These are phyloP conservation scores for Physcia stellaris DNA, from an alignment of 495 filamentous ascomycete species.

Conservation along the genomic window DNA sequence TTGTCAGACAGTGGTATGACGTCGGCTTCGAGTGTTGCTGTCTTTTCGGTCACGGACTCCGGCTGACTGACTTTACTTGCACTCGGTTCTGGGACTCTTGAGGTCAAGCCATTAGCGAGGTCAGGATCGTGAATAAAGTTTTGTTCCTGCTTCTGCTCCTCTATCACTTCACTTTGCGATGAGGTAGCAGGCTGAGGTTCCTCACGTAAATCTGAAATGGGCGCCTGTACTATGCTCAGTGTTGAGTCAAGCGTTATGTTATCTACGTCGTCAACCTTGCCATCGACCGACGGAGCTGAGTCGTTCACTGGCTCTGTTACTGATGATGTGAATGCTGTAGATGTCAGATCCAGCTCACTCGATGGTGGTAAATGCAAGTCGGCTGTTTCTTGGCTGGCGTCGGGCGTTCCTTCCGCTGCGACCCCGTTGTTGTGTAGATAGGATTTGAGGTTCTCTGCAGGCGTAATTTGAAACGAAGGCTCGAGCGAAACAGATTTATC, in stretches of 20 bases:
- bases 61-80: neutral
- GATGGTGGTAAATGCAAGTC: neutral
- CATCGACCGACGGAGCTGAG: no score
- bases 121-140: conserved; percentile 7
- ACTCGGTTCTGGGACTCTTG: neutral
- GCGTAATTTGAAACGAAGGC: conserved; percentile 11
- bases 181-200: conserved; percentile 6
- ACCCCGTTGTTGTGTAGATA: conserved; percentile 7
- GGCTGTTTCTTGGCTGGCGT: neutral
- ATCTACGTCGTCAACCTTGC: conserved; percentile 1
- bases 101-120: conserved; percentile 8
- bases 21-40: neutral
- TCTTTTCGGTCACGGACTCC: neutral
- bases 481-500: conserved; percentile 7
- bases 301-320: neutral
- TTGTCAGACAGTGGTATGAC: neutral
- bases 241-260: conserved; percentile 5
- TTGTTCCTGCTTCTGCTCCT: conserved; percentile 9
- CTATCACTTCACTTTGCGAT: conserved; percentile 3
- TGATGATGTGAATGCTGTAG: neutral
- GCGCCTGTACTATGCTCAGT: conserved; percentile 10
- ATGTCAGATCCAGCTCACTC: neutral
- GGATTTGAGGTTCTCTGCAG: conserved; percentile 4
- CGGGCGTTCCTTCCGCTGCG: neutral
- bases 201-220: conserved; percentile 16